Evolutionary conservation across 169 alveolate species (phyloP).

Genomic region (Pseudocohnilembus persalinus): DNA sequence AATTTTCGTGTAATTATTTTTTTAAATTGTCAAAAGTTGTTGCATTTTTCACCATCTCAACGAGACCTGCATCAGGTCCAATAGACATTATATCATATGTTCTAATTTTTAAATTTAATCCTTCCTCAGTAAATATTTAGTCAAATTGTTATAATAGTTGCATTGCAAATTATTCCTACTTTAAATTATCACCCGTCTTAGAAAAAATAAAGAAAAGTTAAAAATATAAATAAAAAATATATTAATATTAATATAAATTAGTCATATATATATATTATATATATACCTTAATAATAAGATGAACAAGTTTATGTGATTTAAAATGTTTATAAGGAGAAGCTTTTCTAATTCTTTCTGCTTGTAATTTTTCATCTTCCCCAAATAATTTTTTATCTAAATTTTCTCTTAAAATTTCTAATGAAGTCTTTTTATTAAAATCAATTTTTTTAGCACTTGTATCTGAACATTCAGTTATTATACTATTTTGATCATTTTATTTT

Average conservation of each 20-base stretch:
- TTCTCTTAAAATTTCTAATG: no score
- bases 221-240: neutral
- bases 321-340: constrained; percentile 35
- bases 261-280: constrained; percentile 8
- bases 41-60: constrained; percentile 68
- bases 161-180: constrained; percentile 43
- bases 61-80: constrained; percentile 66
- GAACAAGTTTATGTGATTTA: constrained; percentile 27
- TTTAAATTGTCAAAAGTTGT: constrained; percentile 67
- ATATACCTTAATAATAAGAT: constrained; percentile 15
- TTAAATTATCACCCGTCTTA: constrained; percentile 47
- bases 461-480: no score
- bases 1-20: constrained; percentile 30
- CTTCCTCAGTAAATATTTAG: constrained; percentile 31
- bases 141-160: constrained; percentile 32
- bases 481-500: no score
- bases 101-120: constrained; percentile 23
- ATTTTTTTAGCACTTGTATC: no score
- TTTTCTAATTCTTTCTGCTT: constrained; percentile 16
- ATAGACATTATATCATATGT: constrained; percentile 71
- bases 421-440: no score
- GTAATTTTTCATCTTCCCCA: constrained; percentile 26
- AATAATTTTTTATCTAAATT: constrained; percentile 8
- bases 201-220: no score
- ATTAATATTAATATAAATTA: no score